phyloP scores from a whole-genome alignment of 208 protist genomes.

The Jaenimonas drosophilae region DNA sequence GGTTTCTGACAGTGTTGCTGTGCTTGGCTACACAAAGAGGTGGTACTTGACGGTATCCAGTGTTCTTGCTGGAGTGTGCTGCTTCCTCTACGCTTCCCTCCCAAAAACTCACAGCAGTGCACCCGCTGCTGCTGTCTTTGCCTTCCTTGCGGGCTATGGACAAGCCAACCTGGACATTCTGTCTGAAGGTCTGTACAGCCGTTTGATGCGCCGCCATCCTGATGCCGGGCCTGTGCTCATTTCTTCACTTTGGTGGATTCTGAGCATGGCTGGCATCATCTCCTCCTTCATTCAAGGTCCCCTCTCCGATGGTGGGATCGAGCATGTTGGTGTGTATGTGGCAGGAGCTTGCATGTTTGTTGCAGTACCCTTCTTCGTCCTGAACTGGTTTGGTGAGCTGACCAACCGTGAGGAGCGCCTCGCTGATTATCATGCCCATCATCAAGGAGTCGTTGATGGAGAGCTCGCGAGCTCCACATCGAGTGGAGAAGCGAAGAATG shows the following conservation, averaged over 20 bases:
- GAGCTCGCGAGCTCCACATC: background rate
- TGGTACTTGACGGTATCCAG: slow-evolving; percentile 51
- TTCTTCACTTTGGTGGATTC: slow-evolving; percentile 49
- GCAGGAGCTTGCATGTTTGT: slow-evolving; percentile 43
- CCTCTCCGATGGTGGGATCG: slow-evolving; percentile 28
- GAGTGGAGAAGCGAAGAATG: background rate
- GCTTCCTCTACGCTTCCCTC: slow-evolving; percentile 30
- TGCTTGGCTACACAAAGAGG: slow-evolving; percentile 66
- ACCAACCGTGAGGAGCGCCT: slow-evolving; percentile 36
- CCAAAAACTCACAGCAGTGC: slow-evolving; percentile 24
- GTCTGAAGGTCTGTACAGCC: slow-evolving; percentile 68
- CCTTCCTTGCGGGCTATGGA: slow-evolving; percentile 44
- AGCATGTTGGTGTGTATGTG: slow-evolving; percentile 42
- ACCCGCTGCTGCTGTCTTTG: slow-evolving; percentile 20
- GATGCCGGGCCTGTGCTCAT: slow-evolving; percentile 39
- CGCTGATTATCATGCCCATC: slow-evolving; percentile 12
- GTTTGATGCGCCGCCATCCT: slow-evolving; percentile 43
- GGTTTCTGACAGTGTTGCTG: slow-evolving; percentile 46
- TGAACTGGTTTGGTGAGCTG: slow-evolving; percentile 66
- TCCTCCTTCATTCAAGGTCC: slow-evolving; percentile 32
- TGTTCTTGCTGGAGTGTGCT: slow-evolving; percentile 22
- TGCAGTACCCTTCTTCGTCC: slow-evolving; percentile 30
- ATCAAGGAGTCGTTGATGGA: background rate
- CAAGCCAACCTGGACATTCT: slow-evolving; percentile 71
- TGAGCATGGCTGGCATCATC: slow-evolving; percentile 33